Evolutionary conservation across 2,329 filamentous ascomycete genomes (phyloP), one percentile per base, ranked within the genome.

Genomic region (Hypoxylon sp.): DNA sequence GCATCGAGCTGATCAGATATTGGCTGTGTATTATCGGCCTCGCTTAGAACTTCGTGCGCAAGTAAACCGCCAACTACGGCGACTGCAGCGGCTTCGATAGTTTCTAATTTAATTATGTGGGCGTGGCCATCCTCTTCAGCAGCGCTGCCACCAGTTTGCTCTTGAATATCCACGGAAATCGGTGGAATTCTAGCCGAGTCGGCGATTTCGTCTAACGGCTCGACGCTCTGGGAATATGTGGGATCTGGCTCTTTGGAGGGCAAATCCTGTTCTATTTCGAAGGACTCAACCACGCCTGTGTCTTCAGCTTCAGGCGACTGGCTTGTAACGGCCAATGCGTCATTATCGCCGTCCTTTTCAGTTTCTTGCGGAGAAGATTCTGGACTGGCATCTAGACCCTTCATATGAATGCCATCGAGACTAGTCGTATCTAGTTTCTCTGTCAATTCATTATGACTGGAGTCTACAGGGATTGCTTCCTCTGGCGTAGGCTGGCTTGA

Each of bases 1-100:
- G 42, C n/a, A 11, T 55, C 42, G 17, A 8, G 44, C 30, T 27
- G 20, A 27, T 59, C 27, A 30, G 59, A 48, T 25, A 37, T 51
- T 20, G 55, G 25, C 44, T 55, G 51, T 8, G 44, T 25, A n/a
- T 59, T 40, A 11, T 56, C 22, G 7, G 20, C 46, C 17, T 69
- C 49, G 3, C 48, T 35, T n/a, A 35, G 20, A 6, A 48, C 17
- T 42, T 61, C 48, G 31, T 53, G 35, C 46, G 48, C 25, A 54
- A 64, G 54, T 13, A 57, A 30, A 14, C 31, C 33, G 31, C 61
- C 51, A 20, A 62, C 62, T 8, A 55, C 51, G 22, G 64, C 50
- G 56, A 68, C 30, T 35, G 61, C 54, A 33, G 66, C 56, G n/a
- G 63, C 54, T 3, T 31, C 64, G 37, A 46, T 53, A 48, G 68